These are phyloP conservation scores for Miscanthus lutarioriparius DNA, from an alignment of 176 grass and related monocot genomes.

Conservation along the genomic window DNA sequence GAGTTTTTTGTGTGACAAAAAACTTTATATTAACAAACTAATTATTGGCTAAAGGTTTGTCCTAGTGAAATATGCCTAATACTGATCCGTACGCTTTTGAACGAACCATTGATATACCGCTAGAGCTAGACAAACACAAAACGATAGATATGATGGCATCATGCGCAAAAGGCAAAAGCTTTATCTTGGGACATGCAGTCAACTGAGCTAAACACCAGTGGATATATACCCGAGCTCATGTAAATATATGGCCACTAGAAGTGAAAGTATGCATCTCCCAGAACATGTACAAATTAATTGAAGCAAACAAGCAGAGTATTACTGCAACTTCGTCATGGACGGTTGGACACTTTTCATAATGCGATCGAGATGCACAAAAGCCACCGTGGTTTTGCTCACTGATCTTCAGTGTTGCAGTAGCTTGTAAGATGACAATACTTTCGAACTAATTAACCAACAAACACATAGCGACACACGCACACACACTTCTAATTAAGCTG, in stretches of 20 bases:
- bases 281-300: constrained; percentile 10
- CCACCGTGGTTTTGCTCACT: not conserved
- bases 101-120: not conserved
- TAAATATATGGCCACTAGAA: not conserved
- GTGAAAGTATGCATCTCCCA: not conserved
- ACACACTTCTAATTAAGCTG: not conserved
- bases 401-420: not conserved
- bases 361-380: not conserved
- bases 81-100: not conserved
- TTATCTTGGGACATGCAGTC: not conserved
- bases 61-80: too few species aligned
- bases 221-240: not conserved
- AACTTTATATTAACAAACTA: too few species aligned
- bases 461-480: not conserved
- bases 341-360: not conserved
- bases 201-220: not conserved
- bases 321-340: not conserved
- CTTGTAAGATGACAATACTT: too few species aligned
- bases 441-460: not conserved
- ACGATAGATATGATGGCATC: not conserved
- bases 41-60: too few species aligned
- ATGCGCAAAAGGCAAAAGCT: not conserved
- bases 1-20: too few species aligned
- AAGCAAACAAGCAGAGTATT: not conserved
- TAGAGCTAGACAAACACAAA: not conserved